A percentile compares a stretch with the other conserved stretches of the same genome.
These are phyloP conservation scores for Amyloporia xantha DNA, from an alignment of 768 basidiomycete genomes.

Conservation along the genomic window DNA sequence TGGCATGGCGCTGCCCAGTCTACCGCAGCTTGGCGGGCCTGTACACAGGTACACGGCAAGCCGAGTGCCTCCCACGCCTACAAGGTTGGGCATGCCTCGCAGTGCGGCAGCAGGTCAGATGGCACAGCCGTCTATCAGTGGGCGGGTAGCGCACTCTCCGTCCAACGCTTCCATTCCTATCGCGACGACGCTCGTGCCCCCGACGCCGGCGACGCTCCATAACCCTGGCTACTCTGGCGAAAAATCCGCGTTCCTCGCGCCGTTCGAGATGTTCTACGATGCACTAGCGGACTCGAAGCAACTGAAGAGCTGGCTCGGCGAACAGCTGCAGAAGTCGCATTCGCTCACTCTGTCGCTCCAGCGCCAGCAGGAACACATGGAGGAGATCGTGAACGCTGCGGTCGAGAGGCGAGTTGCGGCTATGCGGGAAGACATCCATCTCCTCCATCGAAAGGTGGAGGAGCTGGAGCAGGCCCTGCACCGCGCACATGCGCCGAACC, in stretches of 20 bases:
- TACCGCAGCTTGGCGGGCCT: constrained; percentile 40
- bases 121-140: constrained; percentile 7
- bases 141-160: constrained; percentile 38
- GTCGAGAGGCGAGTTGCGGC: constrained; percentile 55
- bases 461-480: constrained; percentile 53
- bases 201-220: constrained; percentile 61
- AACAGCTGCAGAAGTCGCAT: constrained; percentile 63
- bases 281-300: constrained; percentile 75
- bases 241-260: constrained; percentile 72
- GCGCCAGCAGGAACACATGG: constrained; percentile 60
- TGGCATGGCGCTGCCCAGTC: constrained; percentile 58
- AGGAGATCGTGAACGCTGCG: constrained; percentile 48
- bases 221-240: constrained; percentile 55
- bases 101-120: constrained; percentile 16
- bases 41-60: constrained; percentile 41
- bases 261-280: constrained; percentile 82
- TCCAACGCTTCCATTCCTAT: constrained; percentile 64
- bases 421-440: constrained; percentile 55
- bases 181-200: constrained; percentile 55
- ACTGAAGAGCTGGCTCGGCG: constrained; percentile 68
- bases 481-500: constrained; percentile 8
- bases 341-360: constrained; percentile 50
- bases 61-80: constrained; percentile 69
- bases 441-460: constrained; percentile 57
- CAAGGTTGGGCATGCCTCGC: constrained; percentile 47